Evolutionary conservation across 2,329 filamentous ascomycete genomes (phyloP), one percentile per base, ranked within the genome.

Genomic region (Blumeria graminis): DNA sequence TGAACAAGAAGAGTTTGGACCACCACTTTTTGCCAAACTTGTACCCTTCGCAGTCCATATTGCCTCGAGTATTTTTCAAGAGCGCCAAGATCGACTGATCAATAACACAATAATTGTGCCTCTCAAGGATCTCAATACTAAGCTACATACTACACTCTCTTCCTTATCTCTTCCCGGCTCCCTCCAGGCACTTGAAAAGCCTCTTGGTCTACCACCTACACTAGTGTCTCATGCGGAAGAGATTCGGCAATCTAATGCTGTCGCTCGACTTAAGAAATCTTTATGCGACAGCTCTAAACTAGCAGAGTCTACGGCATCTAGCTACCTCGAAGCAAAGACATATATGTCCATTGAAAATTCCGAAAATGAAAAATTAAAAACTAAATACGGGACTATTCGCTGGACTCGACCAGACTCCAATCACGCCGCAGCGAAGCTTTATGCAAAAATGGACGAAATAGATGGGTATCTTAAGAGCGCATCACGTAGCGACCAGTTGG

Each of bases 1-100:
- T 1, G 84, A 92, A 11, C 77, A 82, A 48, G 80, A 80, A 13
- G 82, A 89, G 57, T 84, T 95, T 63, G 90, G 92, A 0, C 81
- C 81, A 22, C 85, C 88, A 0, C 71, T 98, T 0, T 96, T 98
- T 66, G 80, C 85, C 1, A 92, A 90, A 63, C 75, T 98, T 1
- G 92, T 98, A 0, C 92, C 92, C 0, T 96, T 95, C 66, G 88
- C 89, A 0, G 92, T 96, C 0, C 92, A 98, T 65, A 78, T 96
- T 53, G 92, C 92, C 7, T 86, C 89, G 1, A 94, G 87, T 52
- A 94, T 96, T 36, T 98, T 98, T 65, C 88, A 88, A 56, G 89
- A 96, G 65, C 78, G 89, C 13, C 77, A 89, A 57, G 89, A 98
- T 67, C 78, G 88, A n/a, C 72, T 94, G 57, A 82, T 98, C 46